Conservation (phyloP, 805 yeast genomes). For the Saccharomyces cerevisiae region DNA sequence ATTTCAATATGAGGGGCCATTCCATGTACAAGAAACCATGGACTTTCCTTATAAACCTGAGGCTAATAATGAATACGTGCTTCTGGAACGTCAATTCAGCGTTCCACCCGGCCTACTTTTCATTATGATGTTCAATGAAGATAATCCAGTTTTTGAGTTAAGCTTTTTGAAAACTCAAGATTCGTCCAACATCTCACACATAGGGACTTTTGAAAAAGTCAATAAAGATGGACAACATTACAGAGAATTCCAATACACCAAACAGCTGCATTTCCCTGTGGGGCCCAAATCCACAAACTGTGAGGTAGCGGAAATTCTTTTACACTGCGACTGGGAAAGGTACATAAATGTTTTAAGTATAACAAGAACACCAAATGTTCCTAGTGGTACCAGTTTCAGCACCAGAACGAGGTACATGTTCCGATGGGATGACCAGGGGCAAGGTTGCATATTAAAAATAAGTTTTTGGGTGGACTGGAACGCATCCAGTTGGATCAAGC, state of each 20-base stretch:
- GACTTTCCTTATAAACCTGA: slow-evolving; percentile 36
- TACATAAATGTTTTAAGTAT: slow-evolving; percentile 51
- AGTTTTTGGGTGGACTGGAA: slow-evolving; percentile 77
- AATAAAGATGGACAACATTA: slow-evolving; percentile 36
- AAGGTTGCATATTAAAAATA: slow-evolving; percentile 35
- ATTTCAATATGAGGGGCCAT: slow-evolving; percentile 56
- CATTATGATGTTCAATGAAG: slow-evolving; percentile 60
- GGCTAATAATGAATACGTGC: slow-evolving; percentile 41
- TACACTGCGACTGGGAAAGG: slow-evolving; percentile 40
- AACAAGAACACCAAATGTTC: slow-evolving; percentile 83
- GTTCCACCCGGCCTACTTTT: slow-evolving; percentile 77
- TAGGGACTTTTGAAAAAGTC: slow-evolving; percentile 27
- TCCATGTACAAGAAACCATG: slow-evolving; percentile 49
- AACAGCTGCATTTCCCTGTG: slow-evolving; percentile 68
- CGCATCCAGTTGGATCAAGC: slow-evolving; percentile 82
- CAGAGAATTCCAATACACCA: slow-evolving; percentile 57
- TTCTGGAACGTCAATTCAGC: slow-evolving; percentile 43
- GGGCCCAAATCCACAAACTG: slow-evolving; percentile 92
- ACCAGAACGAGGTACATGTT: slow-evolving; percentile 64
- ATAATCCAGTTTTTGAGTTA: slow-evolving; percentile 35
- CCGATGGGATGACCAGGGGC: slow-evolving; percentile 56
- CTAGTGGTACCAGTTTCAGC: slow-evolving; percentile 73
- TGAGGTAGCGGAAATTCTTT: slow-evolving; percentile 50
- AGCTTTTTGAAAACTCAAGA: slow-evolving; percentile 36
- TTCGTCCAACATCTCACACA: slow-evolving; percentile 31